These are phyloP conservation scores for Sporothrix variecibatus DNA, from an alignment of 2,329 filamentous ascomycete species.

Conservation along the genomic window DNA sequence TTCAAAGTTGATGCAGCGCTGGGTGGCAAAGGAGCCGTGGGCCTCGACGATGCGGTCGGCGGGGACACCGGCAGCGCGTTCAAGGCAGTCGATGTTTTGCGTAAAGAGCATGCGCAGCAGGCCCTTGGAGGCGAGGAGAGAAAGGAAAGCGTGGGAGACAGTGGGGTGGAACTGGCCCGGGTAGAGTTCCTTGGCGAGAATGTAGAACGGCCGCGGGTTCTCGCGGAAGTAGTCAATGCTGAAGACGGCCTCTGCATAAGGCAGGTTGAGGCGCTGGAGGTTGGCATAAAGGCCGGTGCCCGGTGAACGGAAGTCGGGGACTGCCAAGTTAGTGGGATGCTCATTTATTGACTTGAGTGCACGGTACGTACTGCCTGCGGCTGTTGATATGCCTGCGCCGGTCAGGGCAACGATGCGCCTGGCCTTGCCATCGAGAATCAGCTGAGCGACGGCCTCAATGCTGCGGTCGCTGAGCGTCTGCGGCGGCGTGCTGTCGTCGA, in stretches of 20 bases:
- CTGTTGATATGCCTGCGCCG: slow-evolving; percentile 84
- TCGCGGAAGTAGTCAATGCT: slow-evolving; percentile 85
- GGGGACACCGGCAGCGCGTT: slow-evolving; percentile 82
- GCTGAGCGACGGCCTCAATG: slow-evolving; percentile 74
- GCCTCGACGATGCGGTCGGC: slow-evolving; percentile 83
- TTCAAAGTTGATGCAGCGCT: slow-evolving; percentile 75
- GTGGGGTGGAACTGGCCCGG: slow-evolving; percentile 88
- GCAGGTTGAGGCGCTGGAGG: slow-evolving; percentile 79
- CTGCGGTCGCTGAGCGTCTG: slow-evolving; percentile 67
- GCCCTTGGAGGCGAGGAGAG: slow-evolving; percentile 75
- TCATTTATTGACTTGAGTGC: too few relatives aligned
- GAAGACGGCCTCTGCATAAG: slow-evolving; percentile 90
- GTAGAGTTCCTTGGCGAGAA: slow-evolving; percentile 87
- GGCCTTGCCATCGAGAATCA: slow-evolving; percentile 70
- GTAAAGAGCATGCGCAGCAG: slow-evolving; percentile 86
- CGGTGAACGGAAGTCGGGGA: slow-evolving; percentile 93
- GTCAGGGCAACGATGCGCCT: slow-evolving; percentile 83
- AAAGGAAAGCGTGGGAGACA: slow-evolving; percentile 85
- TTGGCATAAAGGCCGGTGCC: slow-evolving; percentile 94
- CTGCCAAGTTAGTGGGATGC: slow-evolving; percentile 40
- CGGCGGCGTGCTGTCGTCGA: slow-evolving; percentile 66
- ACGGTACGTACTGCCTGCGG: slow-evolving; percentile 63
- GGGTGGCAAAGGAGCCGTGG: slow-evolving; percentile 90
- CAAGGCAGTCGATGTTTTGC: slow-evolving; percentile 96
- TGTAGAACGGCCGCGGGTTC: slow-evolving; percentile 88